These are phyloP conservation scores for Elongisporangium prolatum DNA, from an alignment of 352 stramenopile species.

Conservation along the genomic window DNA sequence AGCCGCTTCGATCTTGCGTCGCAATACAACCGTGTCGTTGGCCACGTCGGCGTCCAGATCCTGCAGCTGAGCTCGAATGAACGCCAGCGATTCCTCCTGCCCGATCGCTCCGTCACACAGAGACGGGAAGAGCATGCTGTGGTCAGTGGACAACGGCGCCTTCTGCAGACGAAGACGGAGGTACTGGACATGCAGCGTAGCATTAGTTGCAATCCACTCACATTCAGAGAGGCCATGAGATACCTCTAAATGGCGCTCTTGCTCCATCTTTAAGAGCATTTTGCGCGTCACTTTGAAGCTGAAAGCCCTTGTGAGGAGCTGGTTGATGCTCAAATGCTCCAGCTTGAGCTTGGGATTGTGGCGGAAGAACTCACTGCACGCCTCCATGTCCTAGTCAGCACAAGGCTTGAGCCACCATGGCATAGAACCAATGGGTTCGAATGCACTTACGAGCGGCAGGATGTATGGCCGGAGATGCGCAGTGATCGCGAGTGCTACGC, in stretches of 20 bases:
- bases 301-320: constrained; percentile 39
- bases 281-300: constrained; percentile 64
- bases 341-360: constrained; percentile 52
- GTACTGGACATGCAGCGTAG: no score
- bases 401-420: background rate
- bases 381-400: constrained; percentile 54
- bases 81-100: constrained; percentile 37
- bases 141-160: constrained; percentile 50
- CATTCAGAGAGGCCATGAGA: no score
- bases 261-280: constrained; percentile 52
- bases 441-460: constrained; percentile 43
- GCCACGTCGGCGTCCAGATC: constrained; percentile 63
- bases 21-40: constrained; percentile 63
- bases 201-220: no score
- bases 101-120: constrained; percentile 31
- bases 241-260: constrained; percentile 69
- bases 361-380: constrained; percentile 66
- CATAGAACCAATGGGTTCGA: no score
- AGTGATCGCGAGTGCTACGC: constrained; percentile 61
- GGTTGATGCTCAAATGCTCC: constrained; percentile 25
- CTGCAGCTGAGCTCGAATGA: constrained; percentile 57
- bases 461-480: constrained; percentile 48
- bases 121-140: constrained; percentile 70
- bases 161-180: constrained; percentile 63
- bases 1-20: constrained; percentile 71